Conservation (phyloP, 2,329 filamentous ascomycete species). For the Fusarium succisae region DNA sequence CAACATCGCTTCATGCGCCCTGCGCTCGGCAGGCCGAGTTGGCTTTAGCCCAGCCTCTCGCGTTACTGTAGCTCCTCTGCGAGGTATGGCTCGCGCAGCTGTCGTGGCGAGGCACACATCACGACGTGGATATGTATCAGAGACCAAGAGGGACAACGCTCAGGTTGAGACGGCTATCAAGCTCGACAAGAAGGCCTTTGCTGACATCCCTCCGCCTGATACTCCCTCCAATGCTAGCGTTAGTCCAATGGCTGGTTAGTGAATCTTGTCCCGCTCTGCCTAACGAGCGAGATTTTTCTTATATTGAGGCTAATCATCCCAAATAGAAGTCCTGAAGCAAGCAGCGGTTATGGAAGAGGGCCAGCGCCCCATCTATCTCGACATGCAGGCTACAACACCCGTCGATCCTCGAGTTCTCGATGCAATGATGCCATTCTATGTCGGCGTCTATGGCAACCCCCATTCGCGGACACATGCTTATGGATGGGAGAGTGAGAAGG, state of each 20-base stretch:
- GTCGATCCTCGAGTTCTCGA: slow-evolving; percentile 94
- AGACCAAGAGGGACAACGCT: slow-evolving; percentile 80
- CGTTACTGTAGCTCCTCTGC: slow-evolving; percentile 47
- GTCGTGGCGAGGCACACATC: slow-evolving; percentile 40
- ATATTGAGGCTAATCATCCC: slow-evolving; percentile 23
- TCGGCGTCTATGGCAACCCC: slow-evolving; percentile 94
- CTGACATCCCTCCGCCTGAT: slow-evolving; percentile 57
- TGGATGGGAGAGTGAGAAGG: slow-evolving; percentile 97
- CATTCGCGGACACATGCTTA: slow-evolving; percentile 98
- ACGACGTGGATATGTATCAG: slow-evolving; percentile 80
- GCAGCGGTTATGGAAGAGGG: slow-evolving; percentile 94
- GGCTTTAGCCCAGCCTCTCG: slow-evolving; percentile 58
- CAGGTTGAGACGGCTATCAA: slow-evolving; percentile 90
- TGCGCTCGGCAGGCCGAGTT: slow-evolving; percentile 78
- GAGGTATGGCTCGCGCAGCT: slow-evolving; percentile 44
- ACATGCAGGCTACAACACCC: slow-evolving; percentile 98
- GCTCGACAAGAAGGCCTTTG: slow-evolving; percentile 85
- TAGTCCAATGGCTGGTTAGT: slow-evolving; percentile 75
- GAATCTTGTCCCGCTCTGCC: background rate
- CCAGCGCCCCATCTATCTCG: slow-evolving; percentile 92
- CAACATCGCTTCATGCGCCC: slow-evolving; percentile 71
- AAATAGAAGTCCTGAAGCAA: slow-evolving; percentile 81
- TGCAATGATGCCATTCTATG: slow-evolving; percentile 94
- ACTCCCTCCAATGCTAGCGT: slow-evolving; percentile 64
- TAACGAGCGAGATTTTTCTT: background rate